These are phyloP conservation scores for Alternaria angustiovoidea DNA, from an alignment of 2,329 filamentous ascomycete species.

Conservation along the genomic window DNA sequence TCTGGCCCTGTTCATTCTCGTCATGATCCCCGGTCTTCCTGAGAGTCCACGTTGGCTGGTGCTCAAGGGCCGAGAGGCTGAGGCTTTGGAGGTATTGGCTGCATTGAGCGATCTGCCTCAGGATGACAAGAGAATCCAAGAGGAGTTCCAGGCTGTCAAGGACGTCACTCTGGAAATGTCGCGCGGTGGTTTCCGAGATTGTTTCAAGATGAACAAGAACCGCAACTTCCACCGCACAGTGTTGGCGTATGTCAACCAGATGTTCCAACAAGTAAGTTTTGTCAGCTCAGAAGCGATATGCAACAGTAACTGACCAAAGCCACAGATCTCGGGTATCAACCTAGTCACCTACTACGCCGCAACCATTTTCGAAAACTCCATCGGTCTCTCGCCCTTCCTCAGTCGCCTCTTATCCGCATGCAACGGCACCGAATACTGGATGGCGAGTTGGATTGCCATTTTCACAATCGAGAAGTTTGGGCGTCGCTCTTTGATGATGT, in stretches of 20 bases:
- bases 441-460: constrained; percentile 53
- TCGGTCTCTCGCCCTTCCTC: constrained; percentile 48
- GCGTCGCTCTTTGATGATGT: constrained; percentile 50
- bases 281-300: no score
- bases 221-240: constrained; percentile 55
- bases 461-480: constrained; percentile 53
- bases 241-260: constrained; percentile 55
- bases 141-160: constrained; percentile 48
- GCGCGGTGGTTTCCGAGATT: constrained; percentile 62
- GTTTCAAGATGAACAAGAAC: constrained; percentile 64
- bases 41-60: constrained; percentile 61
- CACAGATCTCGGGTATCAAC: constrained; percentile 53
- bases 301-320: not conserved
- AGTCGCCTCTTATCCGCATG: constrained; percentile 51
- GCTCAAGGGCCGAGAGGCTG: constrained; percentile 60
- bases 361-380: constrained; percentile 53
- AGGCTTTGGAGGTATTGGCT: constrained; percentile 48
- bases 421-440: constrained; percentile 54
- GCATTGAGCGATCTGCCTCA: constrained; percentile 50
- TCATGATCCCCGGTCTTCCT: constrained; percentile 55
- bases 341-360: constrained; percentile 55
- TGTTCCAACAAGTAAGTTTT: constrained; percentile 55
- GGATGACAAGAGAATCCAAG: constrained; percentile 50
- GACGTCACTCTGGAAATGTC: constrained; percentile 51
- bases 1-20: constrained; percentile 64